phyloP scores from a whole-genome alignment of 2,329 filamentous ascomycete genomes.

The Mariannaea elegans region DNA sequence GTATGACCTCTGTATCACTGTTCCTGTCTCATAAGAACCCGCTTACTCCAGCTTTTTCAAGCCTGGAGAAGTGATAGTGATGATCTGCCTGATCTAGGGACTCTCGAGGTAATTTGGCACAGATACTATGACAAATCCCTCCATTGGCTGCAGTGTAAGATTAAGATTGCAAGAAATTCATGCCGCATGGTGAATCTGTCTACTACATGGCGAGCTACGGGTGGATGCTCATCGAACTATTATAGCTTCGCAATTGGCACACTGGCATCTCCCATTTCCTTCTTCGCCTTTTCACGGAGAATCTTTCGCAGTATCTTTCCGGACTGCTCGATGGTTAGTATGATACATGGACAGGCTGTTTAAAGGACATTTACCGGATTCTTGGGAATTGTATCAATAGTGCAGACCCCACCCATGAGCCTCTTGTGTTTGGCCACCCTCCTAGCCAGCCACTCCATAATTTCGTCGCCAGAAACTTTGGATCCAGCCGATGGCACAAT shows the following conservation, averaged over 20 bases:
- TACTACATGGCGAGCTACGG: no score
- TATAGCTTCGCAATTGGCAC: not conserved
- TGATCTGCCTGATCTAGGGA: no score
- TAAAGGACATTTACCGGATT: conserved; percentile 56
- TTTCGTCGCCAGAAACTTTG: conserved; percentile 56
- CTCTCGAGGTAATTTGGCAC: no score
- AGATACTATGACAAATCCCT: no score
- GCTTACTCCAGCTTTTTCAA: no score
- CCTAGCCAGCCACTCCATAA: conserved; percentile 64
- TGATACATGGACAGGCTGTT: rapidly evolving
- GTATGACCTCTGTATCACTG: no score
- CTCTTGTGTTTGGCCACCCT: conserved; percentile 74
- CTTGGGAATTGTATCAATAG: conserved; percentile 73
- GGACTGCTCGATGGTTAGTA: conserved; percentile 36
- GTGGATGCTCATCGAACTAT: no score
- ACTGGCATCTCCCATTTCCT: conserved; percentile 49
- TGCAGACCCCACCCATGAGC: conserved; percentile 67
- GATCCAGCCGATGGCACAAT: conserved; percentile 58
- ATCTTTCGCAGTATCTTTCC: conserved; percentile 75
- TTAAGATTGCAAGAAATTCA: no score
- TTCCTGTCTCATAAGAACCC: no score
- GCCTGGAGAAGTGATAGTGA: no score
- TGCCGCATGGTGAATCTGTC: no score
- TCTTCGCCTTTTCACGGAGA: conserved; percentile 76
- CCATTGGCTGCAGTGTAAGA: no score